Evolutionary conservation across 2,329 filamentous ascomycete species (phyloP).

Genomic region (Ceratocystis cubensis): DNA sequence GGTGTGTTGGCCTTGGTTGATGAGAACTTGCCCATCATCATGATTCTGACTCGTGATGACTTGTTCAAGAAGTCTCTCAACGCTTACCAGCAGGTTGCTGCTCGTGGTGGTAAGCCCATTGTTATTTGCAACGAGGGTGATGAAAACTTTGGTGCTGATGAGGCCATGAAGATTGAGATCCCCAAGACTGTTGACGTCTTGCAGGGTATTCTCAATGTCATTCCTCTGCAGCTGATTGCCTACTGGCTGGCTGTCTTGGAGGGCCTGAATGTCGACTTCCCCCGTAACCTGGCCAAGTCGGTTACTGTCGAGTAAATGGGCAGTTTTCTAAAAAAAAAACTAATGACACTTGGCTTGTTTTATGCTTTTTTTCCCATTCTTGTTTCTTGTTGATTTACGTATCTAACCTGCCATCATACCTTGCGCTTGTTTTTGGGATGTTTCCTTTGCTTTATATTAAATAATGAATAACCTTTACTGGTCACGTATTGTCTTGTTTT

Average conservation of each 20-base stretch:
- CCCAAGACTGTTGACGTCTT: constrained; percentile 90
- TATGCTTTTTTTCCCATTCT: constrained; percentile 21
- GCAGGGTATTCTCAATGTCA: constrained; percentile 94
- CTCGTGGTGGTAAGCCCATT: constrained; percentile 88
- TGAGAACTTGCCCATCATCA: constrained; percentile 97
- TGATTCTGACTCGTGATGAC: constrained; percentile 93
- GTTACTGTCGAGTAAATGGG: constrained; percentile 82
- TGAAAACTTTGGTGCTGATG: constrained; percentile 72
- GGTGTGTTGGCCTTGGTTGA: constrained; percentile 94
- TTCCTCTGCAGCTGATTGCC: constrained; percentile 92
- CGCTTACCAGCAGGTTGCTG: constrained; percentile 98
- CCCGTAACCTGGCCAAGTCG: constrained; percentile 95
- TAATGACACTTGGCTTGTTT: constrained; percentile 22
- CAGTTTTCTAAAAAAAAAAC: background rate
- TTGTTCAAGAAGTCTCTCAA: constrained; percentile 99
- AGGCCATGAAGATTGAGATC: constrained; percentile 95
- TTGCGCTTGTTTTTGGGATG: constrained; percentile 20
- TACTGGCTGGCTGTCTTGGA: constrained; percentile 98
- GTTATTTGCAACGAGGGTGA: constrained; percentile 94
- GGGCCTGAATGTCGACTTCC: constrained; percentile 96
- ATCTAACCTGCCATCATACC: constrained; percentile 21
- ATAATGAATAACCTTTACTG: constrained; percentile 8
- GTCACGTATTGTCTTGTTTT: constrained; percentile 12
- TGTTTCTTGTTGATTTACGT: constrained; percentile 20
- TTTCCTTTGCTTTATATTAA: constrained; percentile 10